These are phyloP conservation scores for Begonia loranthoides DNA, from an alignment of 306 rosid genomes.

Conservation along the genomic window DNA sequence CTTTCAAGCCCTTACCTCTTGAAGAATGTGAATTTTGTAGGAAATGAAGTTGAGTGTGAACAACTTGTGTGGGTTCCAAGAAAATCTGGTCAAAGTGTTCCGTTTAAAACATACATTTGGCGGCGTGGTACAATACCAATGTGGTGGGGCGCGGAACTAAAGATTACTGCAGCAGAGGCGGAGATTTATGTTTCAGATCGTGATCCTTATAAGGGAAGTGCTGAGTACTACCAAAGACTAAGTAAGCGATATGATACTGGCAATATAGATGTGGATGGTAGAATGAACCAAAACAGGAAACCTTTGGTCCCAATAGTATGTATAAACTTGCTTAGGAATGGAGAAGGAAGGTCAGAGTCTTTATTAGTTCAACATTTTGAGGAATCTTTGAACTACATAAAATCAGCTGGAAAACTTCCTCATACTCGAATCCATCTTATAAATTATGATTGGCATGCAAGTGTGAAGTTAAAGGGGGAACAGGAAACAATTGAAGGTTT, in stretches of 20 bases:
- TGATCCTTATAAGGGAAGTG: slow-evolving; percentile 84
- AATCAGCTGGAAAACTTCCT: slow-evolving; percentile 70
- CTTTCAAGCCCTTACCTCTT: too few species aligned
- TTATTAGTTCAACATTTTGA: slow-evolving; percentile 89
- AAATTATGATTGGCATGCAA: slow-evolving; percentile 97
- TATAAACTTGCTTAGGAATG: slow-evolving; percentile 82
- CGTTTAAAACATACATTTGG: slow-evolving; percentile 81
- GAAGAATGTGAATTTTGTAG: slow-evolving; percentile 19
- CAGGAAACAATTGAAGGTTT: slow-evolving; percentile 87
- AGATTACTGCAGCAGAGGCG: slow-evolving; percentile 95
- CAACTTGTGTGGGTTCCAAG: slow-evolving; percentile 93
- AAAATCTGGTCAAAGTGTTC: slow-evolving; percentile 73
- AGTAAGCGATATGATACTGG: slow-evolving; percentile 80
- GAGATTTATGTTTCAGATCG: slow-evolving; percentile 85
- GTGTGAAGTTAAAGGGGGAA: slow-evolving; percentile 72
- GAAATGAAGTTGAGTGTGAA: slow-evolving; percentile 98
- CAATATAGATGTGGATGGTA: slow-evolving; percentile 30
- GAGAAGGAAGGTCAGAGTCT: slow-evolving; percentile 89
- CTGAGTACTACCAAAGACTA: slow-evolving; percentile 73
- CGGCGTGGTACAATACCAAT: slow-evolving; percentile 98
- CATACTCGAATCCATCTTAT: slow-evolving; percentile 56
- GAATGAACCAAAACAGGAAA: slow-evolving; percentile 43
- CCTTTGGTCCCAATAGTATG: slow-evolving; percentile 79
- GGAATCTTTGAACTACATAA: slow-evolving; percentile 62
- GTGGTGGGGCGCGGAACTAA: slow-evolving; percentile 99